Conservation (phyloP, 371 early-diverging fungal genomes). For the Mortierella sp. region DNA sequence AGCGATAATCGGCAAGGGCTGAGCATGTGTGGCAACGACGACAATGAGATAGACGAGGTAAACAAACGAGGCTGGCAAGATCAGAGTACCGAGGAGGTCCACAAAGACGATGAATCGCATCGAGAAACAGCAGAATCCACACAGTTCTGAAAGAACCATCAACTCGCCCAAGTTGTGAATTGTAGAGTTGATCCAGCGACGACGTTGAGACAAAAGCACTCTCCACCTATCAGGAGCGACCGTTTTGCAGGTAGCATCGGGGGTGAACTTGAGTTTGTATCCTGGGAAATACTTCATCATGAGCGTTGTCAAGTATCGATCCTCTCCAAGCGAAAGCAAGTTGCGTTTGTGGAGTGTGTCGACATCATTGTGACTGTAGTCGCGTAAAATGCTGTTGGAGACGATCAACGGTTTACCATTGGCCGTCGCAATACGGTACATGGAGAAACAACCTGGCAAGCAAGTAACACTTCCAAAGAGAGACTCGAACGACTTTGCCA, state of each 20-base stretch:
- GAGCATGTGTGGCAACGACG: conserved; percentile 31
- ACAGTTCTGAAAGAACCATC: conserved; percentile 87
- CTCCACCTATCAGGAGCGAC: conserved; percentile 96
- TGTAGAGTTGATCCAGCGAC: conserved; percentile 99
- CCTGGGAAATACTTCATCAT: conserved; percentile 98
- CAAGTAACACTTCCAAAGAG: conserved; percentile 98
- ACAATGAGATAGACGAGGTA: conserved; percentile 85
- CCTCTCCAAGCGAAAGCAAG: conserved; percentile 87
- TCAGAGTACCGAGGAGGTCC: conserved; percentile 93
- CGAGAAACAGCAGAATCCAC: conserved; percentile 99
- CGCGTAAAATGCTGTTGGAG: conserved; percentile 88
- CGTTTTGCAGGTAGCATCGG: conserved; percentile 96
- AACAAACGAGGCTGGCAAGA: conserved; percentile 92
- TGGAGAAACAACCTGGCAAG: conserved; percentile 97
- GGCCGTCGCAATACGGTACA: conserved; percentile 91
- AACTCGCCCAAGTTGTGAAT: conserved; percentile 96
- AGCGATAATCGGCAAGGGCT: conserved; percentile 43
- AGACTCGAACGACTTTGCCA: conserved; percentile 99
- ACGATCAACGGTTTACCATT: conserved; percentile 90
- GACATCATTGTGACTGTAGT: conserved; percentile 95
- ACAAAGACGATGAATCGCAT: conserved; percentile 98
- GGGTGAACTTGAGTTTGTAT: conserved; percentile 95
- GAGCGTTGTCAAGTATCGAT: conserved; percentile 96
- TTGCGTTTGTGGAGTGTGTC: conserved; percentile 98
- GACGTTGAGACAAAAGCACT: conserved; percentile 95